Evolutionary conservation across 208 protist genomes (phyloP).

Genomic region (Trypanosoma brucei): DNA sequence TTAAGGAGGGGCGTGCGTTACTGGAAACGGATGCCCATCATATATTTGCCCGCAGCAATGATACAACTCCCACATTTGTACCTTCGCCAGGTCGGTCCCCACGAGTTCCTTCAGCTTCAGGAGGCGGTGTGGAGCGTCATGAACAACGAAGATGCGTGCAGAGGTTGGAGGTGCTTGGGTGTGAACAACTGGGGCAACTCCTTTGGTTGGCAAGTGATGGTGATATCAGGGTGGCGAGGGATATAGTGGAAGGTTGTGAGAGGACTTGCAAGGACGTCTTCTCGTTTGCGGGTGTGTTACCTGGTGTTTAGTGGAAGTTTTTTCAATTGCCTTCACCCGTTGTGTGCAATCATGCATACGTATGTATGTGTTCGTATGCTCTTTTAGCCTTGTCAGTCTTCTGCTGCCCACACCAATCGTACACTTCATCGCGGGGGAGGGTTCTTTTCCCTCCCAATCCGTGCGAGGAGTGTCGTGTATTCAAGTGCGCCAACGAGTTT

Average conservation of each 20-base stretch:
- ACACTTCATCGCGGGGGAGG: no score
- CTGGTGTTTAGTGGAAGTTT: no score
- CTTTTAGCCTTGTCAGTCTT: no score
- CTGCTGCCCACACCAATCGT: no score
- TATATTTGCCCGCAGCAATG: not conserved
- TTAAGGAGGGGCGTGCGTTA: constrained; percentile 35
- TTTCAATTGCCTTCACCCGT: no score
- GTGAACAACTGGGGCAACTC: not conserved
- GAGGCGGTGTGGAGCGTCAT: not conserved
- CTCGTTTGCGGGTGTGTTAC: not conserved
- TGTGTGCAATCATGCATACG: no score
- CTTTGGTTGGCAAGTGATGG: not conserved
- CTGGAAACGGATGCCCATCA: constrained; percentile 61
- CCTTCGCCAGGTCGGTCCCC: not conserved
- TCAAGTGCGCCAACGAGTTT: no score
- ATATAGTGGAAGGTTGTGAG: constrained; percentile 7
- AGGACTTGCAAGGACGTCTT: constrained; percentile 5
- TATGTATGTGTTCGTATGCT: no score
- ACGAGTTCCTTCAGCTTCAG: not conserved
- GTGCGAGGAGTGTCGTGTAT: no score
- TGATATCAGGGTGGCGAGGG: not conserved
- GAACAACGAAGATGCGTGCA: not conserved
- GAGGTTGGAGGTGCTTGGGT: not conserved
- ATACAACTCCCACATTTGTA: not conserved
- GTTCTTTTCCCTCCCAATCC: no score